phyloP scores from a whole-genome alignment of 768 basidiomycete genomes.

The Suillus tomentosus region DNA sequence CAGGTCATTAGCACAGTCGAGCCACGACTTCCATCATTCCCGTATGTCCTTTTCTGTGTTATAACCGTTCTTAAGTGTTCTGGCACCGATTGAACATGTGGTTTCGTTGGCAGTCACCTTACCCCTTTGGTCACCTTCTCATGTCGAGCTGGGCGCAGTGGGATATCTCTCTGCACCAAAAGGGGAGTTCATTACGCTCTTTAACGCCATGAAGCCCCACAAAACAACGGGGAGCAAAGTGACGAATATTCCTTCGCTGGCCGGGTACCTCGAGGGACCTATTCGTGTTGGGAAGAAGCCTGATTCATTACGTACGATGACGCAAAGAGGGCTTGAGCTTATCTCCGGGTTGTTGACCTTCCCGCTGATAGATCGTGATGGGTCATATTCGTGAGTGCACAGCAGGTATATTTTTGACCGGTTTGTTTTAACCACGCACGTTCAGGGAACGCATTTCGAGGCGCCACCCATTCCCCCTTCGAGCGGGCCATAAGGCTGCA shows the following conservation, averaged over 20 bases:
- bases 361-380: slow-evolving; percentile 33
- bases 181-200: slow-evolving; percentile 65
- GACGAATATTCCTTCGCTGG: slow-evolving; percentile 52
- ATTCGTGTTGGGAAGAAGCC: slow-evolving; percentile 40
- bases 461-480: slow-evolving; percentile 57
- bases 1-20: slow-evolving; percentile 50
- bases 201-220: slow-evolving; percentile 60
- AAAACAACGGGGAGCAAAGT: slow-evolving; percentile 43
- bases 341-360: slow-evolving; percentile 53
- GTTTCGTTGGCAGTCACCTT: slow-evolving; percentile 45
- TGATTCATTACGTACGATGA: slow-evolving; percentile 53
- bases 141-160: slow-evolving; percentile 62
- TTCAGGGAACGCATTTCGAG: slow-evolving; percentile 43
- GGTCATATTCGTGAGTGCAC: slow-evolving; percentile 46
- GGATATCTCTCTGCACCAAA: slow-evolving; percentile 65
- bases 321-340: slow-evolving; percentile 57
- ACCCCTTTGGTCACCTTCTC: slow-evolving; percentile 67
- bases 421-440: slow-evolving; percentile 43
- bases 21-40: slow-evolving; percentile 69
- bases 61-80: neutral
- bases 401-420: slow-evolving; percentile 50
- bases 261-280: slow-evolving; percentile 54
- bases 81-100: neutral
- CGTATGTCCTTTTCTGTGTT: slow-evolving; percentile 43
- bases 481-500: slow-evolving; percentile 65